Conservation (phyloP, 1,284 basidiomycete species). For the Sporisorium iseilematis-ciliati region DNA sequence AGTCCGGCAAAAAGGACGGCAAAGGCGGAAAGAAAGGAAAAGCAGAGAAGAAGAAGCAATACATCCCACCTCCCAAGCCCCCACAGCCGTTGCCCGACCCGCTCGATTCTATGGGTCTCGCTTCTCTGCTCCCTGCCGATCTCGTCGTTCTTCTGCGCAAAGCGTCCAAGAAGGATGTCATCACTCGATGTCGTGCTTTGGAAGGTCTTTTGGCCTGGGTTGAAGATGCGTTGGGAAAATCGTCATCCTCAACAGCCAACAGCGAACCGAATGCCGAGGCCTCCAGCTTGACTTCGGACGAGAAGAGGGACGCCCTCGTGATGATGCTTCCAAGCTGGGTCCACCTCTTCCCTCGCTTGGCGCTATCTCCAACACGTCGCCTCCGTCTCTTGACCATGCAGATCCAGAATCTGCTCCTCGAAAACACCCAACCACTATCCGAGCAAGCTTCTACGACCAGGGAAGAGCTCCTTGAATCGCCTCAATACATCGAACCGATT, state of each 20-base stretch:
- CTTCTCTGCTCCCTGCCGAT: constrained; percentile 74
- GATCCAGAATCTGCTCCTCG: constrained; percentile 79
- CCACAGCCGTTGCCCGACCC: constrained; percentile 87
- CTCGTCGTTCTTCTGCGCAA: constrained; percentile 84
- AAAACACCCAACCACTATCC: constrained; percentile 51
- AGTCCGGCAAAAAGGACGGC: constrained; percentile 51
- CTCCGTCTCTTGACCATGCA: constrained; percentile 79
- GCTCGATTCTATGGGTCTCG: constrained; percentile 86
- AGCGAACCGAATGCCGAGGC: constrained; percentile 49
- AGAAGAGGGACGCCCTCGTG: constrained; percentile 73
- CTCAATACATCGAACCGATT: constrained; percentile 78
- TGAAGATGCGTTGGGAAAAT: constrained; percentile 71
- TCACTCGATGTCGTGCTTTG: constrained; percentile 86
- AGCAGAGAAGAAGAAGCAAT: constrained; percentile 64
- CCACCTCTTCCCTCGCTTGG: constrained; percentile 85
- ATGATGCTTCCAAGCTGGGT: constrained; percentile 90
- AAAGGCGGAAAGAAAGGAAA: constrained; percentile 55
- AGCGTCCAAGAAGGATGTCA: constrained; percentile 89
- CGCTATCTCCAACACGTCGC: constrained; percentile 84
- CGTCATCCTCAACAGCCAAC: constrained; percentile 67
- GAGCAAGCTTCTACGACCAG: constrained; percentile 70
- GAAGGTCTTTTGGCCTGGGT: constrained; percentile 86
- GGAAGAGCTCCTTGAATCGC: constrained; percentile 75
- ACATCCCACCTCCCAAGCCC: constrained; percentile 72
- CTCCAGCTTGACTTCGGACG: constrained; percentile 30